phyloP scores from a whole-genome alignment of 371 early-diverging fungal genomes.

The Dichotomocladium elegans region DNA sequence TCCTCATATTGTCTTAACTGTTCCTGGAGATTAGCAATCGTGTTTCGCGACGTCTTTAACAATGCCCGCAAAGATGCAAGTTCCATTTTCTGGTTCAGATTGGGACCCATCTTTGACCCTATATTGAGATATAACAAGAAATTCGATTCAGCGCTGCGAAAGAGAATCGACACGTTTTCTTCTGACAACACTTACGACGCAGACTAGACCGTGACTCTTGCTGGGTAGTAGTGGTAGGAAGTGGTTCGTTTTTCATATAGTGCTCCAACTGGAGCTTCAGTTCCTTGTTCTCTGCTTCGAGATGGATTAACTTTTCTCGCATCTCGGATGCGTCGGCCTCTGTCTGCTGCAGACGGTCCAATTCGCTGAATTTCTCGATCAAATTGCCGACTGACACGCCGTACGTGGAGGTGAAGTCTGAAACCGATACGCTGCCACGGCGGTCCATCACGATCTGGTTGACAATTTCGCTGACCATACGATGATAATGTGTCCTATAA shows the following conservation, averaged over 20 bases:
- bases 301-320: slow-evolving; percentile 31
- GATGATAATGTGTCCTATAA: slow-evolving; percentile 64
- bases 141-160: too few species aligned
- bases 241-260: too few species aligned
- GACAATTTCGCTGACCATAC: slow-evolving; percentile 75
- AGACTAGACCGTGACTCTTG: too few species aligned
- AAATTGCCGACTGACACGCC: slow-evolving; percentile 46
- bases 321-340: slow-evolving; percentile 31
- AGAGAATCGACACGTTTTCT: too few species aligned
- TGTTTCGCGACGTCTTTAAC: slow-evolving; percentile 31
- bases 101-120: slow-evolving; percentile 1
- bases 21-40: slow-evolving; percentile 36
- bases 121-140: neutral
- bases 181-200: too few species aligned
- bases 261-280: slow-evolving; percentile 22
- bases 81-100: slow-evolving; percentile 33
- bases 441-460: slow-evolving; percentile 80
- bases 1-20: slow-evolving; percentile 21
- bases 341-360: slow-evolving; percentile 65
- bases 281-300: slow-evolving; percentile 41
- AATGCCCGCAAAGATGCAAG: slow-evolving; percentile 34
- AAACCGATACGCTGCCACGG: slow-evolving; percentile 53
- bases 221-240: too few species aligned
- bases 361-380: slow-evolving; percentile 71
- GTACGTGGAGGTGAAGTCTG: slow-evolving; percentile 15